Percentiles rank a stretch among this genome's conserved stretches.
These are phyloP conservation scores for Priceomyces castillae DNA, from an alignment of 805 yeast genomes.

Conservation along the genomic window DNA sequence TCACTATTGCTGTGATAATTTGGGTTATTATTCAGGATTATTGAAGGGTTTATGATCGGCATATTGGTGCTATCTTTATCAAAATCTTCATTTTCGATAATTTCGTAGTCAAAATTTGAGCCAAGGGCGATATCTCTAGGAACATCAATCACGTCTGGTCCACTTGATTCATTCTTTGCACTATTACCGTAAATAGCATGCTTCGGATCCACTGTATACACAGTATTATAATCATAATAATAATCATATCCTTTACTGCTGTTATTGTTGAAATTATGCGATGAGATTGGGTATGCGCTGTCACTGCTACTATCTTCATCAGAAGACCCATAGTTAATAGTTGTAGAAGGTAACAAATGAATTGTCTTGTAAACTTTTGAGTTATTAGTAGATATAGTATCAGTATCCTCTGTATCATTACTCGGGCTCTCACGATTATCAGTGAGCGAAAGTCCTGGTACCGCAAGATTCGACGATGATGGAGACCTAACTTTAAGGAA, in stretches of 20 bases:
- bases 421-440: slow-evolving; percentile 2
- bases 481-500: slow-evolving; percentile 55
- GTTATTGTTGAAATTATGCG: slow-evolving; percentile 69
- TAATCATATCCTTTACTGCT: slow-evolving; percentile 67
- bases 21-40: slow-evolving; percentile 12
- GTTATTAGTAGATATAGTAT: slow-evolving; percentile 28
- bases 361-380: slow-evolving; percentile 52
- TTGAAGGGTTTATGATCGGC: slow-evolving; percentile 27
- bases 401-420: slow-evolving; percentile 25
- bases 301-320: slow-evolving; percentile 64
- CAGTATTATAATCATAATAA: slow-evolving; percentile 77
- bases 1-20: slow-evolving; percentile 1
- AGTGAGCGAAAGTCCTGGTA: slow-evolving; percentile 25
- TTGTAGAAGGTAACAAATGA: slow-evolving; percentile 81
- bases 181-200: slow-evolving; percentile 38
- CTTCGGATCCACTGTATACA: slow-evolving; percentile 54
- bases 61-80: slow-evolving; percentile 12
- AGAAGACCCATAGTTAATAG: slow-evolving; percentile 70
- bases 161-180: slow-evolving; percentile 16
- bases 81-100: slow-evolving; percentile 25
- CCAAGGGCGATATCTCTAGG: slow-evolving; percentile 46
- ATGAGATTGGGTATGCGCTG: slow-evolving; percentile 50
- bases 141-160: slow-evolving; percentile 44
- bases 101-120: slow-evolving; percentile 38
- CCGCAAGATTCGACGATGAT: slow-evolving; percentile 28